A percentile compares a stretch with the other conserved stretches of the same genome.
phyloP scores from a whole-genome alignment of 2,329 filamentous ascomycete genomes.

The Fusarium secorum region DNA sequence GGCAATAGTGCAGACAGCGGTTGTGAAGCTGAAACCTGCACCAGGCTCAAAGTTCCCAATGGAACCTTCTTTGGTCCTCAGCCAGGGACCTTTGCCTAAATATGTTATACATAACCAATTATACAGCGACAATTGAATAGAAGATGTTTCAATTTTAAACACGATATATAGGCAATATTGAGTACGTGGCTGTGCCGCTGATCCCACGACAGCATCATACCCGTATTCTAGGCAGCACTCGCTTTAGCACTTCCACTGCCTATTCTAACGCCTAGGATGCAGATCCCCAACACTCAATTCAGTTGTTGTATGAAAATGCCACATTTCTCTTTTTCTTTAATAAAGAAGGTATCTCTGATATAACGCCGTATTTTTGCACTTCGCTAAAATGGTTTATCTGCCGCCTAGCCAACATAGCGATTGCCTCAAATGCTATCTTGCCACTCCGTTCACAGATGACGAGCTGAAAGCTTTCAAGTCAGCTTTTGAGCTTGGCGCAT shows the following conservation, averaged over 20 bases:
- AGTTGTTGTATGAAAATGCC: not conserved
- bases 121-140: too few species aligned
- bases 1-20: constrained; percentile 48
- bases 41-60: constrained; percentile 35
- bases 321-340: not conserved
- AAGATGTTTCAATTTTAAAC: not conserved
- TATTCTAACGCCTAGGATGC: not conserved
- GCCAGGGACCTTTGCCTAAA: constrained; percentile 23
- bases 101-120: not conserved
- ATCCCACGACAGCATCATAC: not conserved
- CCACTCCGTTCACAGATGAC: not conserved
- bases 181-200: not conserved
- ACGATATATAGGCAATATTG: not conserved
- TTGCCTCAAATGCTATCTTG: not conserved
- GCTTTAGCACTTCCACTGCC: not conserved
- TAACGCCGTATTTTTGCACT: rapidly evolving
- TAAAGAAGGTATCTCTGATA: not conserved
- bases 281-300: too few species aligned
- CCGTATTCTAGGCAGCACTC: not conserved
- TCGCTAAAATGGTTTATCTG: not conserved
- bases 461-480: not conserved
- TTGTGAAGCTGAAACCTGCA: constrained; percentile 39
- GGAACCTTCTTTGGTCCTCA: constrained; percentile 45
- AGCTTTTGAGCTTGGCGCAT: not conserved
- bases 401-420: not conserved